phyloP scores from a whole-genome alignment of 2,329 filamentous ascomycete genomes.

The Calycina herbarum region DNA sequence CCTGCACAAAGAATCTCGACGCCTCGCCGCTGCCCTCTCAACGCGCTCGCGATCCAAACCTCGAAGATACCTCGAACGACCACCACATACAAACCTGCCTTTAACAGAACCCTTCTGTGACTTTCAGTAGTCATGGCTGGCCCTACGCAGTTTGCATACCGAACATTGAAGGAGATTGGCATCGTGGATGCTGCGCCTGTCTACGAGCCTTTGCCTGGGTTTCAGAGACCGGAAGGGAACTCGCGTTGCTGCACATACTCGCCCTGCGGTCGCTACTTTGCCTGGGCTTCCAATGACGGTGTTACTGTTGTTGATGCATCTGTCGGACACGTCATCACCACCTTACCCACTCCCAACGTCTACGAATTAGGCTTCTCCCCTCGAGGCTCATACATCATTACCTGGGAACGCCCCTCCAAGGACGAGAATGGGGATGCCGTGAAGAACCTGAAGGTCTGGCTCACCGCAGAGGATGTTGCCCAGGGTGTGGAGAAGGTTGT shows the following conservation, averaged over 20 bases:
- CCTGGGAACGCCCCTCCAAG: constrained; percentile 91
- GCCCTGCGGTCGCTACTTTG: constrained; percentile 92
- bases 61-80: constrained; percentile 21
- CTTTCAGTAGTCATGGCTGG: constrained; percentile 93
- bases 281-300: constrained; percentile 85
- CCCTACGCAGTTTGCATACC: constrained; percentile 93
- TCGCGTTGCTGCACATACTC: constrained; percentile 95
- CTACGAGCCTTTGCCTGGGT: constrained; percentile 82
- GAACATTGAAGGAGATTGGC: constrained; percentile 95
- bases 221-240: constrained; percentile 86
- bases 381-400: constrained; percentile 87
- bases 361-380: constrained; percentile 96
- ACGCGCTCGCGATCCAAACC: constrained; percentile 16
- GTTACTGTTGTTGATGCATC: constrained; percentile 85
- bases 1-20: constrained; percentile 23
- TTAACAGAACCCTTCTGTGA: constrained; percentile 50
- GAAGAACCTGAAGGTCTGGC: constrained; percentile 98
- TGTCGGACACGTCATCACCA: constrained; percentile 70
- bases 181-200: constrained; percentile 87
- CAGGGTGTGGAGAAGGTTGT: constrained; percentile 67
- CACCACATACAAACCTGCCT: constrained; percentile 27
- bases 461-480: constrained; percentile 69
- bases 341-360: constrained; percentile 77
- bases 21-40: constrained; percentile 12
- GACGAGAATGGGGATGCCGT: constrained; percentile 90